Evolutionary conservation across 2,329 filamentous ascomycete genomes (phyloP).

Genomic region (Colletotrichum zoysiae): DNA sequence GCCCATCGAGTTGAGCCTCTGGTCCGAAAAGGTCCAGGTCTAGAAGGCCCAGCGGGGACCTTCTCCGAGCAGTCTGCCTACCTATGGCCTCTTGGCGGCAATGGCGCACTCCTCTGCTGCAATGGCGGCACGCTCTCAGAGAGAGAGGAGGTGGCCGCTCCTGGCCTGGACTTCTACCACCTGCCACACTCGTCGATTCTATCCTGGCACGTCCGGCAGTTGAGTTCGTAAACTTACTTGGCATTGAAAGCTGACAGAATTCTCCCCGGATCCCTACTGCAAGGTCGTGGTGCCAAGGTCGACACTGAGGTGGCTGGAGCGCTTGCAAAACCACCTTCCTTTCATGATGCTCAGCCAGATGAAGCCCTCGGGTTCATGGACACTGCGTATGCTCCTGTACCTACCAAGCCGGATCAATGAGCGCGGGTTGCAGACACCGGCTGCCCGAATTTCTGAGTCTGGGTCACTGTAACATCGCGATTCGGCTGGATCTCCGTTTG

Average conservation of each 20-base stretch:
- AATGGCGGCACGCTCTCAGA: slow-evolving; percentile 7
- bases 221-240: slow-evolving; percentile 12
- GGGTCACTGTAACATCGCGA: background rate
- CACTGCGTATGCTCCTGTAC: too few relatives aligned
- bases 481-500: background rate
- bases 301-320: background rate
- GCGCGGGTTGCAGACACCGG: background rate
- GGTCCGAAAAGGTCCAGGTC: background rate
- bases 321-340: slow-evolving; percentile 14
- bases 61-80: slow-evolving; percentile 13
- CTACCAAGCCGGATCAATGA: background rate
- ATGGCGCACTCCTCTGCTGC: background rate
- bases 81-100: background rate
- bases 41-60: background rate
- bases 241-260: background rate
- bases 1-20: slow-evolving; percentile 27
- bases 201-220: slow-evolving; percentile 20
- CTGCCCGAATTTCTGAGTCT: background rate
- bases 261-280: background rate
- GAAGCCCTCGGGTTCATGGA: background rate
- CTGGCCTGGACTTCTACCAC: background rate
- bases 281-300: slow-evolving; percentile 18
- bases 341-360: background rate
- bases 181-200: background rate
- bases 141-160: background rate